phyloP scores from a whole-genome alignment of 2,329 filamentous ascomycete species.

The Mollisiaceae sp. region DNA sequence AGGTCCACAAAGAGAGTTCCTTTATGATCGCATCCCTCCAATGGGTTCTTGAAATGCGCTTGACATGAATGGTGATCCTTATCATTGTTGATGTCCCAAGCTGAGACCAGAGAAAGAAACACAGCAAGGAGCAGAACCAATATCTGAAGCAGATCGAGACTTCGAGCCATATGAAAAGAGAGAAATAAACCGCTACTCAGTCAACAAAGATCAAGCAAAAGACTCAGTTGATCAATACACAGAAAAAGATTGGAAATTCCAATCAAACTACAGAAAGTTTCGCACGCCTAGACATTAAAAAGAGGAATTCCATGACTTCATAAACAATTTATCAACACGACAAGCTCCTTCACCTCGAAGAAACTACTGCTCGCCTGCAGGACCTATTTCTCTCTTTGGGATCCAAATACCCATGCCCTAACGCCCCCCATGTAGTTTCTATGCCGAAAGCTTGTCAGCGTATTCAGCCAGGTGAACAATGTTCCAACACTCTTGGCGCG shows the following conservation, averaged over 20 bases:
- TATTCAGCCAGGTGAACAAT: background rate
- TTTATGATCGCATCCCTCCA: slow-evolving; percentile 35
- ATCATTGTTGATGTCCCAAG: slow-evolving; percentile 36
- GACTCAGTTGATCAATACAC: background rate
- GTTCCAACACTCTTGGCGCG: background rate
- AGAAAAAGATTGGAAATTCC: background rate
- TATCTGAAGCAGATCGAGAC: background rate
- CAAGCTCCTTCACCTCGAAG: slow-evolving; percentile 13
- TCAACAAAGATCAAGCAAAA: background rate
- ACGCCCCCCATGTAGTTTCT: background rate
- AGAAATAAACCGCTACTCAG: background rate
- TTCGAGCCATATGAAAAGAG: slow-evolving; percentile 13
- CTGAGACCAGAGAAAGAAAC: slow-evolving; percentile 23
- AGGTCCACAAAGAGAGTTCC: slow-evolving; percentile 34
- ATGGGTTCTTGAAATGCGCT: slow-evolving; percentile 27
- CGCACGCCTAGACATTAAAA: background rate
- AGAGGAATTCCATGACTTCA: slow-evolving; percentile 9
- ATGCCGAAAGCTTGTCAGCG: slow-evolving; percentile 7
- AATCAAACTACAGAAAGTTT: background rate
- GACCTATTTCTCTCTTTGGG: background rate
- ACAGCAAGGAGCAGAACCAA: slow-evolving; percentile 15
- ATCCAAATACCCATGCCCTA: slow-evolving; percentile 21
- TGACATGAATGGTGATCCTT: slow-evolving; percentile 35
- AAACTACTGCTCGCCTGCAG: slow-evolving; percentile 12
- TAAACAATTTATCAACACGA: slow-evolving; percentile 4